Evolutionary conservation across 1,139 yeast species (phyloP).

Genomic region (Keqinozyma sinolaborantium): DNA sequence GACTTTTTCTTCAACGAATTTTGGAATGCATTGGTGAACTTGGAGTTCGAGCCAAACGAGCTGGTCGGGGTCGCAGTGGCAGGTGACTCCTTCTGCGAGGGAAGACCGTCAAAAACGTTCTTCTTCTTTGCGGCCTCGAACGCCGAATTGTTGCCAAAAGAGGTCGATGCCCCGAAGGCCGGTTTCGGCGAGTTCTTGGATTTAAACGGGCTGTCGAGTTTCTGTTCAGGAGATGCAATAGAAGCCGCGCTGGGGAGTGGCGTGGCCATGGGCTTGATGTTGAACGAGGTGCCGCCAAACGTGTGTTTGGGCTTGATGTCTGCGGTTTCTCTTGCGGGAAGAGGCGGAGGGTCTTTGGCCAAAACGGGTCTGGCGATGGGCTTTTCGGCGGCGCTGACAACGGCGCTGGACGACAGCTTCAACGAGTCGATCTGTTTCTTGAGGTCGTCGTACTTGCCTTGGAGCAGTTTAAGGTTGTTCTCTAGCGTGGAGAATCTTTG

Average conservation of each 20-base stretch:
- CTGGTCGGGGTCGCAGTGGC: constrained; percentile 16
- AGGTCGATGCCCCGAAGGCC: constrained; percentile 45
- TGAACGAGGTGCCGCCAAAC: constrained; percentile 31
- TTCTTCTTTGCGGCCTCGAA: constrained; percentile 20
- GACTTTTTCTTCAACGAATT: constrained; percentile 48
- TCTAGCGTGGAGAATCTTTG: constrained; percentile 17
- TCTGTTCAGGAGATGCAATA: constrained; percentile 7
- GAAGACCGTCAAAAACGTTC: constrained; percentile 32
- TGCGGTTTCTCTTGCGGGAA: constrained; percentile 11
- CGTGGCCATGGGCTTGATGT: constrained; percentile 17
- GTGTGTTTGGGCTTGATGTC: constrained; percentile 14
- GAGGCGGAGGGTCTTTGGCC: constrained; percentile 9
- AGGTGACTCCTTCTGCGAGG: constrained; percentile 1
- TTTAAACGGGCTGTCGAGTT: constrained; percentile 3
- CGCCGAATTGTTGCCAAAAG: constrained; percentile 49
- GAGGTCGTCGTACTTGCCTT: constrained; percentile 8
- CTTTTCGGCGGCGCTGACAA: background rate
- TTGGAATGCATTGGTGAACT: constrained; percentile 57
- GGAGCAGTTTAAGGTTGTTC: constrained; percentile 16
- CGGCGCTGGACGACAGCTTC: background rate
- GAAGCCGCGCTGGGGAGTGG: constrained; percentile 15
- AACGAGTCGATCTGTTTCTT: constrained; percentile 1
- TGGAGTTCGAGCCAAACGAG: constrained; percentile 57
- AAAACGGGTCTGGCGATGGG: background rate
- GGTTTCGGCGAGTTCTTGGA: constrained; percentile 18